These are phyloP conservation scores for Trichophyton rubrum DNA, from an alignment of 2,329 filamentous ascomycete genomes.

Conservation along the genomic window DNA sequence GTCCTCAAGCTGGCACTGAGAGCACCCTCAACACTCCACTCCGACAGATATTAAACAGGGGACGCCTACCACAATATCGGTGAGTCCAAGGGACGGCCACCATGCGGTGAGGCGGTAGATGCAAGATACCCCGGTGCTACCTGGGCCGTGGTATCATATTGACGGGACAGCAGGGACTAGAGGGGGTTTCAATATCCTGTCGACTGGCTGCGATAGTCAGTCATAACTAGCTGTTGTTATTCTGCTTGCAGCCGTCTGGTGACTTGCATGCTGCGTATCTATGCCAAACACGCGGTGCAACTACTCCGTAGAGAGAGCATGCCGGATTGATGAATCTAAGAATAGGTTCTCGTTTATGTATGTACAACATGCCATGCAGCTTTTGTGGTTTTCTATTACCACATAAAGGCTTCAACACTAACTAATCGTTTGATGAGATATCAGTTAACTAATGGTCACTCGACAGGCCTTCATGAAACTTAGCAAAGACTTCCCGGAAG, in stretches of 20 bases:
- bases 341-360: constrained; percentile 1
- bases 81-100: background rate
- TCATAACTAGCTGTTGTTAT: background rate
- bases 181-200: background rate
- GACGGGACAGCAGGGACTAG: background rate
- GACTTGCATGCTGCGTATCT: background rate
- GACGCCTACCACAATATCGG: background rate
- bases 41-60: background rate
- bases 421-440: background rate
- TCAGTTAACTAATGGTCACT: background rate
- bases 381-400: background rate
- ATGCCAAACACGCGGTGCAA: background rate
- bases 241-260: background rate
- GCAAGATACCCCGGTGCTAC: background rate
- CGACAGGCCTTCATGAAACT: background rate
- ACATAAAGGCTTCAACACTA: background rate
- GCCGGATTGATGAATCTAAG: background rate
- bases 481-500: background rate
- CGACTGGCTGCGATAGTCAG: too few relatives aligned
- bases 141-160: background rate
- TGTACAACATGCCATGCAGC: background rate
- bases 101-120: constrained; percentile 1
- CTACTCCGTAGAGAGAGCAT: background rate
- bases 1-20: background rate
- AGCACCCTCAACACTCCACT: background rate